These are phyloP conservation scores for Leccinum laetum DNA, from an alignment of 1,284 basidiomycete species.

Conservation along the genomic window DNA sequence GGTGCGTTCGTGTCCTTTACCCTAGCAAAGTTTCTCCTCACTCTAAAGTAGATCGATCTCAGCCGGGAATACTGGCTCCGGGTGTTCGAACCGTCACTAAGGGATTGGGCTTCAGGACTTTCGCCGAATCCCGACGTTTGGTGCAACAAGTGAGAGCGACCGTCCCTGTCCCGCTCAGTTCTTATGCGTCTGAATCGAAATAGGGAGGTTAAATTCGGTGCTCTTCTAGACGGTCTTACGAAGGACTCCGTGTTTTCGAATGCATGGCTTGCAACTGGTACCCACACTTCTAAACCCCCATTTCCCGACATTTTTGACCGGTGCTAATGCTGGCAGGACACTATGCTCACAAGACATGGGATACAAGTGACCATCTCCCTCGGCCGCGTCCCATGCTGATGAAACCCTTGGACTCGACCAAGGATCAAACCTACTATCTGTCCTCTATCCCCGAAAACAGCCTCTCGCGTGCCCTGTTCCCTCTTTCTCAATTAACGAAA, in stretches of 20 bases:
- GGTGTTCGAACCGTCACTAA: conserved; percentile 85
- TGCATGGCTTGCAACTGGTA: conserved; percentile 82
- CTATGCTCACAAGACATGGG: conserved; percentile 79
- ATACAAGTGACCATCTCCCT: conserved; percentile 14
- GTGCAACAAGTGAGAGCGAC: conserved; percentile 73
- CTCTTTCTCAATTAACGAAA: conserved; percentile 71
- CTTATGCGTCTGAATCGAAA: not conserved
- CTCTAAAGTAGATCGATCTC: conserved; percentile 65
- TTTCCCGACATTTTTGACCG: conserved; percentile 2
- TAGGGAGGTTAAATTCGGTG: conserved; percentile 95
- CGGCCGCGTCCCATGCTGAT: conserved; percentile 59
- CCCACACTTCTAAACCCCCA: not conserved
- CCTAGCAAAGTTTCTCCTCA: conserved; percentile 8
- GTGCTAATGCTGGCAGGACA: conserved; percentile 57
- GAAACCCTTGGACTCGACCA: conserved; percentile 64
- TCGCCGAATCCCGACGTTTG: conserved; percentile 96
- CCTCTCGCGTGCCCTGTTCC: conserved; percentile 76
- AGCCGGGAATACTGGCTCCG: conserved; percentile 86
- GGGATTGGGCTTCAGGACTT: conserved; percentile 71
- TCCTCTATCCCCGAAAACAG: conserved; percentile 72
- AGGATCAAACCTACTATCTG: conserved; percentile 96
- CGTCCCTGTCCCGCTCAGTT: not conserved
- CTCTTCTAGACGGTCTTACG: conserved; percentile 69
- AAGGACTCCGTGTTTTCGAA: conserved; percentile 28
- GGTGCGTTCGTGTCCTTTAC: conserved; percentile 41